Base-by-base conservation (phyloP, 1,139 yeast species). In the Protomyces gravidus region DNA sequence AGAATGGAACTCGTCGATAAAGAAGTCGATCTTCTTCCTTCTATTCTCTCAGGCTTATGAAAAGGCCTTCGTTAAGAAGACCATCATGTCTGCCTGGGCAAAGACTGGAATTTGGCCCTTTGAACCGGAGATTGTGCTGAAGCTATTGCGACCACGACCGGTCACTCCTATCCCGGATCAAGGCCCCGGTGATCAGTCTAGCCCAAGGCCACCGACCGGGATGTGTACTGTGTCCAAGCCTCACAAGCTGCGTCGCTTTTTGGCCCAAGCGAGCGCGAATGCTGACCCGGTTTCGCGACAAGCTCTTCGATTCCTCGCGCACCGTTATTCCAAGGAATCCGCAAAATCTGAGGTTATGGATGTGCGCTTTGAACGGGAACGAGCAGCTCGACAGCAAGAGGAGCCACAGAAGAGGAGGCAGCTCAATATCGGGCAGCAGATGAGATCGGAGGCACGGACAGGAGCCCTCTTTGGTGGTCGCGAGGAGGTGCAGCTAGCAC, bases 101-200 rank as follows among this genome's bases (percentile, higher is more conserved):
- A 42, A 23, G 17, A 42, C 46, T 42, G 46, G 46, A 13, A 42
- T 42, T 23, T 42, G 46, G 46, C 46, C 46, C 7, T 42, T 9
- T n/a, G 19, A 42, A 17, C 46, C 46, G 3, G 19, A 17, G n/a
- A 17, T 42, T 6, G 46, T 19, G 26, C 46, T 17, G 13, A 5
- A 19, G 15, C 19, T 9, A 9, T 9, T 42, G 28, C 23, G 19
- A 5, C 9, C 9, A 17, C 7, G 46, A 13, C 46, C 46, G 6
- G 13, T 6, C n/a, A 42, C 28, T 42, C 46, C 46, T 9, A 11
- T 3, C 2, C 26, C n/a, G 13, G 13, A 23, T n/a, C 46, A 5
- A 2, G 17, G 25, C 13, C n/a, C 13, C 25, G 13, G 19, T 5
- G 26, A 11, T 9, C 19, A 6, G 9, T n/a, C 11, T 13, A 42